Percentiles rank a stretch among this genome's conserved stretches.
Evolutionary conservation across 306 rosid species (phyloP).

Genomic region (Myrica gale): DNA sequence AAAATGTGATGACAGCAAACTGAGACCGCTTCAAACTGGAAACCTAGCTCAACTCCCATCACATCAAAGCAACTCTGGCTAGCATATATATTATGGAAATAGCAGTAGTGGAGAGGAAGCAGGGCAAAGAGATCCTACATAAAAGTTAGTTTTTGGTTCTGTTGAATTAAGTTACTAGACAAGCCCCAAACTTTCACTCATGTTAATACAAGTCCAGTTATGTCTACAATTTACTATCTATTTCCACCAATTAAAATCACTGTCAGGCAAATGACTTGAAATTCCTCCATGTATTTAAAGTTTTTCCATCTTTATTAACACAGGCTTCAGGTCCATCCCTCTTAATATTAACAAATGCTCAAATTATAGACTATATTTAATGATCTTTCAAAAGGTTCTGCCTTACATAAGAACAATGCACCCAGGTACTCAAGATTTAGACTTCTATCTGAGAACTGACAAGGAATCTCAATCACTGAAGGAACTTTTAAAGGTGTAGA

Average conservation of each 20-base stretch:
- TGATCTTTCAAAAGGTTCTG: neutral
- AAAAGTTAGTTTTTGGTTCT: neutral
- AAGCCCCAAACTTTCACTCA: neutral
- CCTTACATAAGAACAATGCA: neutral
- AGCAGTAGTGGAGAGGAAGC: neutral
- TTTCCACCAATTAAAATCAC: neutral
- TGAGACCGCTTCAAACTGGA: neutral
- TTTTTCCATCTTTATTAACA: neutral
- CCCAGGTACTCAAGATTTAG: neutral
- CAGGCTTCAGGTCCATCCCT: neutral
- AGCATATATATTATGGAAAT: neutral
- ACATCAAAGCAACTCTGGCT: neutral
- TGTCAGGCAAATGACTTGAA: neutral
- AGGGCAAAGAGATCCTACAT: neutral
- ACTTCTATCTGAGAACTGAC: neutral
- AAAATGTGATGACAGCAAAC: neutral
- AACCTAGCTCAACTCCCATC: conserved; percentile 2
- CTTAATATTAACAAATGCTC: neutral
- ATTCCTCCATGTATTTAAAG: too few relatives aligned
- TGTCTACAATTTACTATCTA: neutral
- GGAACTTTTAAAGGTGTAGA: conserved; percentile 15
- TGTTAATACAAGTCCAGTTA: neutral
- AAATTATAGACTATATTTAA: neutral
- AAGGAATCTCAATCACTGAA: neutral
- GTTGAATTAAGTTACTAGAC: neutral